Percentiles rank a stretch among this genome's conserved stretches.
Evolutionary conservation across 1,284 basidiomycete genomes (phyloP).

Genomic region (Xerocomus minutiporus): DNA sequence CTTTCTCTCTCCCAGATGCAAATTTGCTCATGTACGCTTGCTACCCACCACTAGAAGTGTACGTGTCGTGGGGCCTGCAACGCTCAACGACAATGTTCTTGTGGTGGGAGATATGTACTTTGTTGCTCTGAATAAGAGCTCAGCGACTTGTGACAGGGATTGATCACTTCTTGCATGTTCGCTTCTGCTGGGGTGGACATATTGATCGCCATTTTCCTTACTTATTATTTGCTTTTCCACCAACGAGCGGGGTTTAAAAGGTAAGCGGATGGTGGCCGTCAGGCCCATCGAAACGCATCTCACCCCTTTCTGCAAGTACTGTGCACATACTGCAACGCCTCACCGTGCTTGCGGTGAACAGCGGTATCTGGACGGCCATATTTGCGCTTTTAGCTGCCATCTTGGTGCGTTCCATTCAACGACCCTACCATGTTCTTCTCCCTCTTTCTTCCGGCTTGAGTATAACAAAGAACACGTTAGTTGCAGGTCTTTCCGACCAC

Average conservation of each 20-base stretch:
- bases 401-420: constrained; percentile 7
- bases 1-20: not conserved
- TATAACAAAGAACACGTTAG: not conserved
- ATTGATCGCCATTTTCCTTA: not conserved
- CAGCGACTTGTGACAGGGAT: not conserved
- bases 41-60: not conserved
- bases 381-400: constrained; percentile 11
- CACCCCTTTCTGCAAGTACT: constrained; percentile 1
- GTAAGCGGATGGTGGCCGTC: not conserved
- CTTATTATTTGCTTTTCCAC: not conserved
- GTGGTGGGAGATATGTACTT: constrained; percentile 5
- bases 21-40: not conserved
- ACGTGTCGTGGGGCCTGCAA: not conserved
- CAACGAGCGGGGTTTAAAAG: not conserved
- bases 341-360: constrained; percentile 17
- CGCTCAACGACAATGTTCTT: not conserved
- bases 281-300: not conserved
- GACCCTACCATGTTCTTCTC: not conserved
- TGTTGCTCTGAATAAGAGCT: not conserved
- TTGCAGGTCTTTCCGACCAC: not conserved
- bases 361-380: constrained; percentile 13
- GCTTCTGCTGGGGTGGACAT: constrained; percentile 1
- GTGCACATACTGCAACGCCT: constrained; percentile 10
- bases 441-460: too few species aligned
- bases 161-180: not conserved